These are phyloP conservation scores for Leonotis leonurus DNA, from an alignment of 257 asterid genomes.

Conservation along the genomic window DNA sequence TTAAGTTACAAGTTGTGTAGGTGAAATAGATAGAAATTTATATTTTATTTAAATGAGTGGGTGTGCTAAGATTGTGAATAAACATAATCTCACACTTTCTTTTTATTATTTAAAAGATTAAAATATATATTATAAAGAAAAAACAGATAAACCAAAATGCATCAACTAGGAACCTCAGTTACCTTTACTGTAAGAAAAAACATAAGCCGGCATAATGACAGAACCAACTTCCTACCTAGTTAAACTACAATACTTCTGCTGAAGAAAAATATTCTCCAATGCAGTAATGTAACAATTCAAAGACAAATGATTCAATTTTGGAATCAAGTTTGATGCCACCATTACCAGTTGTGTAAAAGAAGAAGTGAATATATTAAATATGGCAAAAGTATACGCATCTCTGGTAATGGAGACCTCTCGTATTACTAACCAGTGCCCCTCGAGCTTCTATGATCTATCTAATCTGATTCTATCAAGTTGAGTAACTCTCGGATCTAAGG, in stretches of 20 bases:
- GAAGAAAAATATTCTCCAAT: too few relatives aligned
- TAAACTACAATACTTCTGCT: conserved; percentile 7
- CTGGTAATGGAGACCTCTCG: too few relatives aligned
- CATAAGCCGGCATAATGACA: conserved; percentile 14
- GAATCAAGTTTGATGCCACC: conserved; percentile 17
- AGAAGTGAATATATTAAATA: not conserved
- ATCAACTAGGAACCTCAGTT: conserved; percentile 8
- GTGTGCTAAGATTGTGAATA: too few relatives aligned
- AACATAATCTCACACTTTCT: too few relatives aligned
- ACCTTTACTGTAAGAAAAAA: not conserved
- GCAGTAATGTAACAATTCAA: conserved; percentile 20
- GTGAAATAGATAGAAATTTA: too few relatives aligned
- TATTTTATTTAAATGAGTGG: too few relatives aligned
- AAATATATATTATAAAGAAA: too few relatives aligned
- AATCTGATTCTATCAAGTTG: conserved; percentile 42
- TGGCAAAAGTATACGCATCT: too few relatives aligned
- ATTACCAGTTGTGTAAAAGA: conserved; percentile 4
- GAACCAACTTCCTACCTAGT: conserved; percentile 15
- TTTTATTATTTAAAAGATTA: too few relatives aligned
- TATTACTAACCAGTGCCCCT: not conserved
- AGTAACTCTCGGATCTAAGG: conserved; percentile 38
- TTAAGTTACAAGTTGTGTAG: too few relatives aligned
- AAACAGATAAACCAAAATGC: too few relatives aligned
- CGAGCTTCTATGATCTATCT: conserved; percentile 32
- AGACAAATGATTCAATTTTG: conserved; percentile 10